phyloP scores from a whole-genome alignment of 495 filamentous ascomycete species.

The Lophiotrema nucula region DNA sequence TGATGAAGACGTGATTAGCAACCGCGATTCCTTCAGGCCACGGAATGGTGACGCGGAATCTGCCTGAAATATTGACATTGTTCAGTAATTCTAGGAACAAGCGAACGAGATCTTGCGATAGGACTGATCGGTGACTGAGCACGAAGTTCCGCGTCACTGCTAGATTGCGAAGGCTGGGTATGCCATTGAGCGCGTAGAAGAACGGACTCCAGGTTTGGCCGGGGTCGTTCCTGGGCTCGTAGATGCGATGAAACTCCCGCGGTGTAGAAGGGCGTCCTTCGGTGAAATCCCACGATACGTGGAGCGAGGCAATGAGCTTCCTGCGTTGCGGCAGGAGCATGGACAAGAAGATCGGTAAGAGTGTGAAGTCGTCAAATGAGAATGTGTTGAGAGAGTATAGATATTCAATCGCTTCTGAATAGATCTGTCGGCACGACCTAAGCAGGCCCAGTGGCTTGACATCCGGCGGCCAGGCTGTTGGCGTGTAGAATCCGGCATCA shows the following conservation, averaged over 20 bases:
- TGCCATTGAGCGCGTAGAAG: neutral
- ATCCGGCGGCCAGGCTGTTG: slow-evolving; percentile 4
- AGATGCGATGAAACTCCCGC: neutral
- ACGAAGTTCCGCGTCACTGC: too few species aligned
- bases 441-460: neutral
- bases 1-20: neutral
- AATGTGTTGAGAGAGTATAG: slow-evolving; percentile 7
- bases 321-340: neutral
- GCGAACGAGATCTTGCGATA: too few species aligned
- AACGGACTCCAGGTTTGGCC: neutral
- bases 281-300: slow-evolving; percentile 2
- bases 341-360: neutral
- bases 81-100: neutral
- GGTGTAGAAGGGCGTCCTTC: neutral
- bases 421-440: slow-evolving; percentile 2
- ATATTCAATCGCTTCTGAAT: slow-evolving; percentile 3
- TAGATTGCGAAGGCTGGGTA: neutral
- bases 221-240: neutral
- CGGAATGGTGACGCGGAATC: too few species aligned
- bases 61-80: neutral
- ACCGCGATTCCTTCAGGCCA: neutral
- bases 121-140: too few species aligned
- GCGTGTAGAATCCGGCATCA: neutral
- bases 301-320: neutral
- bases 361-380: slow-evolving; percentile 1